phyloP scores from a whole-genome alignment of 129 eudicot genomes.

The Flaveria brownii region DNA sequence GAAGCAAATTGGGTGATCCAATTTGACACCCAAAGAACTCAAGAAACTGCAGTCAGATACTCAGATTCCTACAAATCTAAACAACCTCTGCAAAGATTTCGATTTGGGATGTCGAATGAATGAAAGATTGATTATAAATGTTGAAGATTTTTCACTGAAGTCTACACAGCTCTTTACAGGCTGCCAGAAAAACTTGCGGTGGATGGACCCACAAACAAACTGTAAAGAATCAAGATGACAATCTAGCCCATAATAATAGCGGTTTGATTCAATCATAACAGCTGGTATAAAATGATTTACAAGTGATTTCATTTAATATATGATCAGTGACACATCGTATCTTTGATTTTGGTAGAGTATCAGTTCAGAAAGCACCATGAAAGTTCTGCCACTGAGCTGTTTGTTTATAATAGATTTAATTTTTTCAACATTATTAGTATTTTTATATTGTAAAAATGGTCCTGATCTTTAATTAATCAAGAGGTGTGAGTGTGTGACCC shows the following conservation, averaged over 20 bases:
- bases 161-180: conserved; percentile 87
- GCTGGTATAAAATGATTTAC: conserved; percentile 36
- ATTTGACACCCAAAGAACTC: conserved; percentile 4
- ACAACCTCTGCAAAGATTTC: conserved; percentile 16
- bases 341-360: conserved; percentile 25
- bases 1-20: conserved; percentile 20
- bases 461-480: not conserved
- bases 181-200: conserved; percentile 52
- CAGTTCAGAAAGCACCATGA: conserved; percentile 42
- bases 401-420: not conserved
- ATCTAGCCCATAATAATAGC: conserved; percentile 19
- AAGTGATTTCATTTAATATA: conserved; percentile 27
- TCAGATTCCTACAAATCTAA: conserved; percentile 9
- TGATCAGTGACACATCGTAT: conserved; percentile 13
- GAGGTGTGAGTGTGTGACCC: not conserved
- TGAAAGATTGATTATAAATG: conserved; percentile 31
- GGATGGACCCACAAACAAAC: conserved; percentile 58
- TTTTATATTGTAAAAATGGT: not conserved
- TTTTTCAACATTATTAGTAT: not conserved
- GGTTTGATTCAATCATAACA: conserved; percentile 32
- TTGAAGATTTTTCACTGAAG: conserved; percentile 37
- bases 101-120: conserved; percentile 2
- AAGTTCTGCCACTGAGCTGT: conserved; percentile 39
- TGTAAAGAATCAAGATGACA: conserved; percentile 37
- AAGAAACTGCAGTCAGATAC: conserved; percentile 6